Base-by-base conservation (phyloP, 2,329 filamentous ascomycete genomes). In the Colletotrichum costaricense region DNA sequence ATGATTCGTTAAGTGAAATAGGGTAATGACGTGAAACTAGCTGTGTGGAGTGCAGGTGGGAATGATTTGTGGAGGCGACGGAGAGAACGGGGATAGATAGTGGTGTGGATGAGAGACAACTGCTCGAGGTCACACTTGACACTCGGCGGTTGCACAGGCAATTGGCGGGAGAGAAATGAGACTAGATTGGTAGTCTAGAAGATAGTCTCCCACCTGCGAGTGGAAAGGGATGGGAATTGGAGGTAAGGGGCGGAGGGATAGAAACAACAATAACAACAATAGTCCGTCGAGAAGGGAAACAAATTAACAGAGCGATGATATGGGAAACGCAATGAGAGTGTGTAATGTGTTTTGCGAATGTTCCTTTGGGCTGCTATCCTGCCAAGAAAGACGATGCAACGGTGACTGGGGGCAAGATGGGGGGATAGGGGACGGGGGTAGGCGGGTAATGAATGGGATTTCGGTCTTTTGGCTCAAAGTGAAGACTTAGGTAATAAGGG, bases 1-100 rank as follows among this genome's bases (percentile, higher is more conserved):
- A 46, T 57, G 67, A 38, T 54, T 71, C 56, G 49, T 62, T 57
- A 42, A 66, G 67, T 71, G 67, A 71, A 38, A 69, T 71, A 49
- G 70, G 67, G 62, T 52, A 69, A 66, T 71, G 67, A 73, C 67
- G 71, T 73, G 71, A 73, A 71, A 73, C 71, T 49, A 22, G 30
- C 19, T 38, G 30, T 71, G 71, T 73, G 71, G 71, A 73, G 67
- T 58, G 62, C 35, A 14, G 30, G 71, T 65, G 67, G 71, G 67
- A 54, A 66, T 62, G 49, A 63, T 66, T 26, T 49, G 69, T 62
- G 60, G 30, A 69, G 69, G 56, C 60, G 57, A 38, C 33, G 38
- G 42, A 35, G 60, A 16, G 24, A 52, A 55, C 33, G 68, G 69
- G 70, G 14, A 1, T 19, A 3, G 38, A 8, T 16, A 19, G 16